Evolutionary conservation across 768 basidiomycete species (phyloP), one percentile per base, ranked within the genome.

Genomic region (Tricholoma bakamatsutake): DNA sequence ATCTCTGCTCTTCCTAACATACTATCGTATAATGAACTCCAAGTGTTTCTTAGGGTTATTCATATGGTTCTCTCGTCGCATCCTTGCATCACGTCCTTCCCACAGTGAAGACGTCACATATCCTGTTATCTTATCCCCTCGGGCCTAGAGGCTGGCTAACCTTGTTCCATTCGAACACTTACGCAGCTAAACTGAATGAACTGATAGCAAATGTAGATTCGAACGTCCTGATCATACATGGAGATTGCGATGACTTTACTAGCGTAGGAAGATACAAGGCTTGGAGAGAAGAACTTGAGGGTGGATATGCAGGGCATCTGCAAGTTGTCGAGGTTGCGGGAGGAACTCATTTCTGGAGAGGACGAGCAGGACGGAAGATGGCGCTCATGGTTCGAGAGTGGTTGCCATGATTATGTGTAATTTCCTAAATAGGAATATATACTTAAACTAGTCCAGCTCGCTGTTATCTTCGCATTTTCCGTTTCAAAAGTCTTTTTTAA

Each of bases 51-150:
- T 50, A 90, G 88, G 88, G 89, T 5, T 93, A 93, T 69, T 93
- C 90, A 9, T 76, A 91, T 75, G 90, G 90, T 1, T 82, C 87
- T 2, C 74, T 93, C 31, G 83, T 88, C 35, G 80, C 80, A 10
- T 87, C 88, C 7, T 69, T 88, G 57, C 82, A 83, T 55, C 84
- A 87, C 0, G 63, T 81, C 2, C 69, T 85, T 0, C 62, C 74
- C 15, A 69, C 71, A n/a, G 64, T 85, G 45, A 76, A 72, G 62
- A 84, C 81, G 0, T 79, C 79, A 11, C 87, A 90, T 66, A 71
- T 90, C 45, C 66, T 93, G 39, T 68, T 93, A 18, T 91, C 90
- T 3, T 92, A 93, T 64, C 90, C 90, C 0, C 71, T 92, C 4
- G 80, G 83, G 12, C 82, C 84, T 7, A 76, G 87, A 51, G 73